Conservation (phyloP, 179 eudicot species). For the Beta corolliflora region DNA sequence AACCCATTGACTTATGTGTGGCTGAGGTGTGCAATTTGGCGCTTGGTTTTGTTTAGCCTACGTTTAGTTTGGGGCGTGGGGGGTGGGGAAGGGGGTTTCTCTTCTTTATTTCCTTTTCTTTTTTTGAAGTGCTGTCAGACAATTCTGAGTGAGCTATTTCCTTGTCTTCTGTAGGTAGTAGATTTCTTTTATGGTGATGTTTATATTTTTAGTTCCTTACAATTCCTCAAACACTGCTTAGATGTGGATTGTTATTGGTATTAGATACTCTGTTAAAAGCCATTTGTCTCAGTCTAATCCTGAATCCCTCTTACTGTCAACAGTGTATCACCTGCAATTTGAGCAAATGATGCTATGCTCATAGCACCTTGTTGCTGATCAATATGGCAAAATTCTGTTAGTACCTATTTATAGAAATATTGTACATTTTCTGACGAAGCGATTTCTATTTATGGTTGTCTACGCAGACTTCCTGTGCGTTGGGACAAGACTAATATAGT, state of each 20-base stretch:
- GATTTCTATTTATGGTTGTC: neutral
- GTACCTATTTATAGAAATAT: neutral
- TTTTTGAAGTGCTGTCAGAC: too few species aligned
- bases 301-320: neutral
- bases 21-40: too few species aligned
- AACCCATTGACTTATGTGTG: too few species aligned
- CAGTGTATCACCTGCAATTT: neutral
- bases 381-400: neutral
- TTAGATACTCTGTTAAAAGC: too few species aligned
- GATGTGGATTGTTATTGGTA: conserved; percentile 3
- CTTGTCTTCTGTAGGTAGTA: neutral
- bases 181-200: neutral
- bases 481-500: conserved; percentile 95
- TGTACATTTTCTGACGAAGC: neutral
- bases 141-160: neutral
- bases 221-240: neutral
- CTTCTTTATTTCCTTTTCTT: too few species aligned
- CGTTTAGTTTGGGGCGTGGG: too few species aligned
- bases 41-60: too few species aligned
- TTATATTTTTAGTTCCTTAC: neutral
- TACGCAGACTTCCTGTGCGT: conserved; percentile 82
- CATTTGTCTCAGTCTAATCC: neutral
- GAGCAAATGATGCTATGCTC: neutral
- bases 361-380: neutral
- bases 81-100: too few species aligned